Base-by-base conservation (phyloP, 1,139 yeast species). In the Spencermartinsiella ligniputridi region DNA sequence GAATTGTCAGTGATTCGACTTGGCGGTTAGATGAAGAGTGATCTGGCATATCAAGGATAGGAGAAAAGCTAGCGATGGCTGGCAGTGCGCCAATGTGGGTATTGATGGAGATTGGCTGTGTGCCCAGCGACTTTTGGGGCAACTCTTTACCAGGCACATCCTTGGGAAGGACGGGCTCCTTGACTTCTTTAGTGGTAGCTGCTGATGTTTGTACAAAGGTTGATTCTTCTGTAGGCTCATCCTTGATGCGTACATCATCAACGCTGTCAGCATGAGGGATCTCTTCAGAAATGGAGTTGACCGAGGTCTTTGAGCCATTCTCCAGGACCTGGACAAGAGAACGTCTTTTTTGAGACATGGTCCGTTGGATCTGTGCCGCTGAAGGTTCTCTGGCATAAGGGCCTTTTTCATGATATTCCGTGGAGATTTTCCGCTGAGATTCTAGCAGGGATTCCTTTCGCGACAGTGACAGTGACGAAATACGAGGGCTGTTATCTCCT, bases 371-470 rank as follows among this genome's bases (percentile, higher is more conserved):
- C 24, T 54, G 54, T 1, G 51, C 54, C 6, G 47, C 47, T 3
- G 51, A 47, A 3, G 55, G 52, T 13, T 46, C 51, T 9, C 44
- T 41, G 9, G 46, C 37, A 29, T 33, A 38, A 22, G 39, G 45
- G 15, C 22, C 20, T 2, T 41, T 43, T 16, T 52, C 40, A 29
- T 55, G 54, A 34, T 56, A 53, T 35, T 50, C 44, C 1, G 68
- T 64, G 4, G 54, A 50, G 13, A 63, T 55, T 24, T 56, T 57
- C 3, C 67, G 50, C 50, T 65, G 66, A 6, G 56, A 53, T 19
- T 65, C 69, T 39, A 57, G 56, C 37, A 65, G 47, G 17, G 66
- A 59, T 40, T 57, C 67, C 40, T 62, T 57, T 20, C 67, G 60
- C 3, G 56, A 50, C 22, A 61, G 42, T 33, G 47, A 43, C 13